Evolutionary conservation across 805 yeast species (phyloP), one percentile per base, ranked within the genome.

Genomic region (Wickerhamiella sergipiensis): DNA sequence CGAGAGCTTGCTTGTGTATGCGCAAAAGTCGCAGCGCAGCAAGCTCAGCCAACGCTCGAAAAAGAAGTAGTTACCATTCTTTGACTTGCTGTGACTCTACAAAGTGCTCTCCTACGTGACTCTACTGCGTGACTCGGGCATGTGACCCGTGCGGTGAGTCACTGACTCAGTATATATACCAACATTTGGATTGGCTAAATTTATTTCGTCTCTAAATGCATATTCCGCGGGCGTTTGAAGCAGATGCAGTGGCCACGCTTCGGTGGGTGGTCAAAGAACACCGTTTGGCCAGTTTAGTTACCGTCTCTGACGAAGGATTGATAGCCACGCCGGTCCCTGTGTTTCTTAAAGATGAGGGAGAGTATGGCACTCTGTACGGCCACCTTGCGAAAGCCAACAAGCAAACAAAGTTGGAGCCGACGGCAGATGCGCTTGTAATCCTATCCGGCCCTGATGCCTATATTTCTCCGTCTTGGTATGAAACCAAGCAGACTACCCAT

Each of bases 1-100:
- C 43, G 95, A 87, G 61, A 88, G 86, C 59, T 69, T 89, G 58
- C 85, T 89, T 15, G 97, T 95, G 7, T 88, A 89, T 63, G 84
- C 95, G 6, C 96, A 92, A 33, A 55, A 58, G 26, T 56, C 53
- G 46, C 59, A 59, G 49, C 62, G 62, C 3, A 45, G 26, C 17
- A 45, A 43, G 47, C 23, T 43, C 10, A 6, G 22, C 17, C 57
- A 59, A 47, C 42, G 47, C 21, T 45, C 52, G 23, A 49, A 49
- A 38, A 44, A 45, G 18, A 43, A 36, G 21, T 43, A 48, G 23
- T 3, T 29, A 7, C 22, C 36, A 26, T 6, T 24, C 5, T 24
- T 6, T 24, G 33, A 29, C 33, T 8, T 29, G 26, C 26, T 8
- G 26, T 24, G n/a, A n/a, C n/a, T n/a, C n/a, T n/a, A n/a, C n/a